Base-by-base conservation (phyloP, 1,284 basidiomycete species). In the Cystobasidium slooffiae region DNA sequence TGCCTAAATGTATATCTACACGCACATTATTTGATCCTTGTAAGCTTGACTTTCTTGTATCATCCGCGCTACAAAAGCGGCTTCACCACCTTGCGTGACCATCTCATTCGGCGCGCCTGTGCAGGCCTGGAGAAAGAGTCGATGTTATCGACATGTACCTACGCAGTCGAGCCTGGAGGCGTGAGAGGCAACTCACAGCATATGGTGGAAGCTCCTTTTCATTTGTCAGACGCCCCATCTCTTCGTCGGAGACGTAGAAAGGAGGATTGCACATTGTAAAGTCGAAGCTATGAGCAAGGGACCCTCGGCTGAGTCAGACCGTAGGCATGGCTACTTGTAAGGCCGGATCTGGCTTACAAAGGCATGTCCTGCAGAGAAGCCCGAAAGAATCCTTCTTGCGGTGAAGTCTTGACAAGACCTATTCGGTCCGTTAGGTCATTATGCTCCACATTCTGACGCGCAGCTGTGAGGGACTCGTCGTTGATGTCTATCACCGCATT, bases 211-310 rank as follows among this genome's bases (percentile, higher is more conserved):
- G 79, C 55, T 86, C 86, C 79, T 97, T 96, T 6, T 83, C 83
- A 20, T 85, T 85, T 0, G 88, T 87, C 2, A 88, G 88, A 0
- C 83, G 81, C 0, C 80, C 78, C 5, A 94, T 87, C 72, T 98
- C 94, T 24, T 88, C 87, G 0, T 81, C 78, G 66, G 88, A 91
- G 14, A 84, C 81, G 80, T 96, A 98, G 83, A 98, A 98, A 0
- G 95, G 95, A 0, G 96, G 96, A 80, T 98, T 98, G 83, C 94
- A 97, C 88, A 98, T 93, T 0, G 88, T 88, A 78, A 95, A 92
- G 74, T 88, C 86, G 81, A 87, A 88, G 24, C 85, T 82, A 43
- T 24, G 14, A 14, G n/a, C 9, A n/a, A 3, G 46, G 12, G 43
- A 18, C 12, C 37, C 22, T 31, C n/a, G 31, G n/a, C 14, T 14